Evolutionary conservation across 2,329 filamentous ascomycete genomes (phyloP).

Genomic region (Aspergillus proliferans): DNA sequence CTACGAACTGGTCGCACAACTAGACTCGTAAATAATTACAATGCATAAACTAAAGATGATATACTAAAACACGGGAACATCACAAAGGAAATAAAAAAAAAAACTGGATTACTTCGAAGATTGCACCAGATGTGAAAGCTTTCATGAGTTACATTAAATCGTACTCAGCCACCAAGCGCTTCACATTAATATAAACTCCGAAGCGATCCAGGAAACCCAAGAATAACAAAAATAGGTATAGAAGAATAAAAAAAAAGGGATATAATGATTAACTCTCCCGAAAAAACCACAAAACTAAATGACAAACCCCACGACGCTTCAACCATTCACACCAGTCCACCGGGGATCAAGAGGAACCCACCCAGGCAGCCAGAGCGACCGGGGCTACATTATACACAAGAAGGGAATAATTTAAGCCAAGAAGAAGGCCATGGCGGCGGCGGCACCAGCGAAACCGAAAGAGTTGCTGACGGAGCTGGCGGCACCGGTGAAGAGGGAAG

Average conservation of each 20-base stretch:
- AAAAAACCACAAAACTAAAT: slow-evolving; percentile 15
- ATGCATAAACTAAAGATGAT: too few relatives aligned
- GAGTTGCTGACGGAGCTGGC: slow-evolving; percentile 23
- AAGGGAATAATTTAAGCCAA: slow-evolving; percentile 25
- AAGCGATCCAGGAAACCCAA: slow-evolving; percentile 16
- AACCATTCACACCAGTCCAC: slow-evolving; percentile 4
- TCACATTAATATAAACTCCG: slow-evolving; percentile 13
- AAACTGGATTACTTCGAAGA: neutral
- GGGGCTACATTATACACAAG: slow-evolving; percentile 27
- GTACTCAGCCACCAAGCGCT: slow-evolving; percentile 19
- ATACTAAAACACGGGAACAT: neutral
- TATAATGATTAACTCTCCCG: slow-evolving; percentile 17
- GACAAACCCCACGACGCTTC: slow-evolving; percentile 7
- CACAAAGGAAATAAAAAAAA: neutral
- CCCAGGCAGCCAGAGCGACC: neutral
- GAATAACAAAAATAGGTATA: slow-evolving; percentile 7
- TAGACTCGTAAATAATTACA: too few relatives aligned
- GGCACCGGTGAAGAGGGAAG: slow-evolving; percentile 23
- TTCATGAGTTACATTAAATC: slow-evolving; percentile 24
- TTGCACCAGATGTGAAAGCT: slow-evolving; percentile 5
- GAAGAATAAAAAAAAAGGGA: slow-evolving; percentile 8
- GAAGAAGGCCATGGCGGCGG: slow-evolving; percentile 27
- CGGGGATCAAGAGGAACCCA: neutral
- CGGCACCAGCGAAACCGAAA: slow-evolving; percentile 26
- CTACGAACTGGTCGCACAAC: too few relatives aligned